Evolutionary conservation across 2,329 filamentous ascomycete genomes (phyloP), one percentile per base, ranked within the genome.

Genomic region (Capronia americana): DNA sequence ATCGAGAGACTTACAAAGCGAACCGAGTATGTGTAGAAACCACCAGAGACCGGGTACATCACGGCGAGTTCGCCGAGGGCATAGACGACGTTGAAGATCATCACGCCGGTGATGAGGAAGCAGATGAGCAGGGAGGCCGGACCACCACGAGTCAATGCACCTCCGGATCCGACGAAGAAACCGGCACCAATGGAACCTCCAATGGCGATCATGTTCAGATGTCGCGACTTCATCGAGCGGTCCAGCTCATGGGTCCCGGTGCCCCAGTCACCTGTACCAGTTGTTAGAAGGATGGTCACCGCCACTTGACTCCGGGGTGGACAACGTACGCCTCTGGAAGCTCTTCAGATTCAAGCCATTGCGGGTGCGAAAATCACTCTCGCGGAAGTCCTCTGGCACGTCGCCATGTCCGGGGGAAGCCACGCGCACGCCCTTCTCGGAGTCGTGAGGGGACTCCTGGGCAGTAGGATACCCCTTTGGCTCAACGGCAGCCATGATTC

Each of bases 31-130:
- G 92, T 90, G 1, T 92, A 92, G 76, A 97, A 97, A 4, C 92
- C 96, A 66, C 94, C 94, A 32, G 93, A 91, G 38, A 97, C 90
- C 3, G 94, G 94, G 73, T 93, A 97, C 23, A 93, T 81, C 24
- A 97, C 93, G 20, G 93, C 92, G 78, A 98, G 87, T 78, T 98
- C 94, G 69, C 94, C 94, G 23, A 98, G 84, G 0, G 93, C 92
- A 75, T 97, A 93, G 48, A 96, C 91, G 2, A 92, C 96, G 77
- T 91, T 95, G 79, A 92, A 97, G 69, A 97, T 80, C 92, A 97
- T 96, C 74, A 87, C 79, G 56, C 93, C 93, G 70, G 96, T 89
- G 68, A 96, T 85, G 64, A 81, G 78, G 74, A 92, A 96, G 28
- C 90, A 90, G 57, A 96, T 85, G 32, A 96, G 79, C n/a, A 96